A percentile compares a stretch with the other conserved stretches of the same genome.
phyloP scores from a whole-genome alignment of 495 filamentous ascomycete genomes.

The Neurospora sp. region DNA sequence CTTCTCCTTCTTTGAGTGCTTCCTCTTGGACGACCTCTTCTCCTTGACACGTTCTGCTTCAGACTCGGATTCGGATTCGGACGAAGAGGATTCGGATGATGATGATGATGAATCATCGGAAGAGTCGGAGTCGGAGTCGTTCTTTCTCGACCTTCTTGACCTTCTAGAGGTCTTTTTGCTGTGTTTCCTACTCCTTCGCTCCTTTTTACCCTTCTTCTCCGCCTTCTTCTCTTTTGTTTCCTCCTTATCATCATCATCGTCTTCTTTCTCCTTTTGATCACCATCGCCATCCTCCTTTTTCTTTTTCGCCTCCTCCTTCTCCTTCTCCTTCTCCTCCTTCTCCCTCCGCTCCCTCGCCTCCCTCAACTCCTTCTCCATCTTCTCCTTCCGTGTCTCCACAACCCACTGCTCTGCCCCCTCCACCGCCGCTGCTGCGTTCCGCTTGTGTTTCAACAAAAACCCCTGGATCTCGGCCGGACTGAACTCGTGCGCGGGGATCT shows the following conservation, averaged over 20 bases:
- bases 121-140: slow-evolving; percentile 2
- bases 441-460: slow-evolving; percentile 59
- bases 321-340: slow-evolving; percentile 25
- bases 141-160: background rate
- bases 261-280: no score
- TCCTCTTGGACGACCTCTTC: slow-evolving; percentile 8
- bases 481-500: slow-evolving; percentile 53
- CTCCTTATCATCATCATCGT: background rate
- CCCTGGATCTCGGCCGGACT: slow-evolving; percentile 73
- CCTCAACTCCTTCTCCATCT: slow-evolving; percentile 43
- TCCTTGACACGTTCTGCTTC: slow-evolving; percentile 2
- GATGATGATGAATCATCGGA: slow-evolving; percentile 5
- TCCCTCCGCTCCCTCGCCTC: slow-evolving; percentile 35
- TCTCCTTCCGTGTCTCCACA: slow-evolving; percentile 44
- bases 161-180: slow-evolving; percentile 1
- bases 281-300: slow-evolving; percentile 5
- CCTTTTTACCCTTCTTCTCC: slow-evolving; percentile 5
- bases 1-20: background rate
- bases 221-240: slow-evolving; percentile 14
- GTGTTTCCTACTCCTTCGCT: background rate
- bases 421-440: slow-evolving; percentile 49
- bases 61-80: slow-evolving; percentile 7
- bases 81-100: slow-evolving; percentile 4
- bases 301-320: slow-evolving; percentile 23
- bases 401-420: slow-evolving; percentile 49